Evolutionary conservation across 768 basidiomycete species (phyloP), one percentile per base, ranked within the genome.

Genomic region (Lentinula detonsa): DNA sequence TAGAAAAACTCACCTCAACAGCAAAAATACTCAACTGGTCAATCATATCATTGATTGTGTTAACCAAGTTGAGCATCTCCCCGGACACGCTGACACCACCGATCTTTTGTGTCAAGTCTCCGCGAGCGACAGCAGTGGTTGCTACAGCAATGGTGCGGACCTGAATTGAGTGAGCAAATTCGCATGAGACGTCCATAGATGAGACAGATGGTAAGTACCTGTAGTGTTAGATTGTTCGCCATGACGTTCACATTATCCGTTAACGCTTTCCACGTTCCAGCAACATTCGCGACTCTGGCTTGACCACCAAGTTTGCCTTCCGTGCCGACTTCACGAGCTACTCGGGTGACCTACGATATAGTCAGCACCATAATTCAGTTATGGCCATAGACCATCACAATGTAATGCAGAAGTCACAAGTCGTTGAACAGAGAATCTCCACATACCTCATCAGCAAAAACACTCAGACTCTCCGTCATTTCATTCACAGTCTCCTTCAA

Each of bases 261-360:
- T 75, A 98, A 78, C 70, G 94, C 91, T 78, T 94, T 94, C 97
- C 97, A 98, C 0, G 93, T 96, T 53, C 97, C 97, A 62, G 93
- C 92, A 49, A 99, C 93, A 69, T 94, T 92, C 63, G 88, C 89
- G 40, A 98, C 97, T 58, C 88, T 82, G 0, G 95, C 97, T 67
- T 96, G 95, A 9, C 95, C 96, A 55, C 96, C 97, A 68, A 98
- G 79, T 66, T 87, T 83, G 37, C 96, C 97, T 71, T 98, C 97
- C 7, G 95, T 98, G 33, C 97, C 97, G 70, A 98, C 97, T 75
- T 98, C 95, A 65, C 93, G 84, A 3, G 95, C 97, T 34, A 98
- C 95, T 59, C 95, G 79, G 34, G 85, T 85, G 60, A 86, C 85
- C 63, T 64, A 46, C 6, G 4, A 23, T 3, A 49, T 3, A 49